A percentile compares a stretch with the other conserved stretches of the same genome.
Conservation (phyloP, 139 green algal genomes). For the Chlorella sp. region DNA sequence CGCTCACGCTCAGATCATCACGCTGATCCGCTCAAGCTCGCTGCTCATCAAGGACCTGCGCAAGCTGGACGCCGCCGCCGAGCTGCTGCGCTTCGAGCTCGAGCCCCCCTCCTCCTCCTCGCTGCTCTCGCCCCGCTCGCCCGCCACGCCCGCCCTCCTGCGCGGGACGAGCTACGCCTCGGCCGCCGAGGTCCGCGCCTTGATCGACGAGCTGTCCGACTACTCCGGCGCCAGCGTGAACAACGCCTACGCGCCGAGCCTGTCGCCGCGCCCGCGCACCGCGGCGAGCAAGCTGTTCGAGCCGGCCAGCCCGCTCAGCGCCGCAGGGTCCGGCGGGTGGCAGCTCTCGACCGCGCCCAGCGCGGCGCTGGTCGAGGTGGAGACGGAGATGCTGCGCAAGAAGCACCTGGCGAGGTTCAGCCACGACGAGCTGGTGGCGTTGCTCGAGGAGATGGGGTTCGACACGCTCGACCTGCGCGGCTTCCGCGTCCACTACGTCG, state of each 20-base stretch:
- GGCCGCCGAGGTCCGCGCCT: background rate
- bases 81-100: conserved; percentile 33
- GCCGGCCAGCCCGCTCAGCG: too few species aligned
- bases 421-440: conserved; percentile 17
- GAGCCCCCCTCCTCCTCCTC: background rate
- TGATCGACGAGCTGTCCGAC: conserved; percentile 12
- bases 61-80: conserved; percentile 14
- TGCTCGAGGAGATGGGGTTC: conserved; percentile 44
- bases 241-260: background rate
- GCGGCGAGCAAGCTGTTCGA: background rate
- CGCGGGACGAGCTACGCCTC: background rate
- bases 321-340: too few species aligned
- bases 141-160: too few species aligned
- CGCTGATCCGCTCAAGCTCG: conserved; percentile 13
- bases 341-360: background rate
- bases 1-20: conserved; percentile 25
- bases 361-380: conserved; percentile 12
- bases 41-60: conserved; percentile 6
- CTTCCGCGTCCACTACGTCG: conserved; percentile 22
- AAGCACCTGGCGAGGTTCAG: conserved; percentile 37
- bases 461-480: conserved; percentile 37
- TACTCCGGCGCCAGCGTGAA: background rate
- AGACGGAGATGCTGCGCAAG: conserved; percentile 34
- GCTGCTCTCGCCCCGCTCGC: too few species aligned
- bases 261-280: background rate